These are phyloP conservation scores for Cryptosporidium baileyi DNA, from an alignment of 169 alveolate species.

Conservation along the genomic window DNA sequence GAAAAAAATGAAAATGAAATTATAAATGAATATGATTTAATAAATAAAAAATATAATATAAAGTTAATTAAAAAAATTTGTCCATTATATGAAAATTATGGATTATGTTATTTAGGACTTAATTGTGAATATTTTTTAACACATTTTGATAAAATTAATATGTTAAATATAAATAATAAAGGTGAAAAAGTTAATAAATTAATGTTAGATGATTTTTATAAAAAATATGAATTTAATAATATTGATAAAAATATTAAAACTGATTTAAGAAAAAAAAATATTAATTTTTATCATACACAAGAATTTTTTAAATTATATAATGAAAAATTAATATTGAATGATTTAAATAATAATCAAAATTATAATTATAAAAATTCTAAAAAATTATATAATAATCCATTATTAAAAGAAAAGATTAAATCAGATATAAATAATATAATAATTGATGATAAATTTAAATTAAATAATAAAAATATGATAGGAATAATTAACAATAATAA, in stretches of 20 bases:
- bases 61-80: too few relatives aligned
- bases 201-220: neutral
- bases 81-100: constrained; percentile 36
- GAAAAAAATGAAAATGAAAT: neutral
- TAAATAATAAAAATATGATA: neutral
- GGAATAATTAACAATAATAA: neutral
- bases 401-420: neutral
- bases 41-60: neutral
- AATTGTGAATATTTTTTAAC: constrained; percentile 39
- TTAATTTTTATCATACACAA: neutral
- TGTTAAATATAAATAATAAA: constrained; percentile 10
- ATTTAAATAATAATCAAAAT: neutral
- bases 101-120: constrained; percentile 34
- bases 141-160: constrained; percentile 8
- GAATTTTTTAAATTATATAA: constrained; percentile 10
- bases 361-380: neutral
- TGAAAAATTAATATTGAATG: neutral
- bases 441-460: neutral
- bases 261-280: neutral
- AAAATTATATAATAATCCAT: neutral
- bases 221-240: constrained; percentile 6
- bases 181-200: constrained; percentile 49
- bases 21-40: neutral
- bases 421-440: neutral
- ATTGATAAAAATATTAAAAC: neutral